These are phyloP conservation scores for Auricularia sp. DNA, from an alignment of 768 basidiomycete species.

Conservation along the genomic window DNA sequence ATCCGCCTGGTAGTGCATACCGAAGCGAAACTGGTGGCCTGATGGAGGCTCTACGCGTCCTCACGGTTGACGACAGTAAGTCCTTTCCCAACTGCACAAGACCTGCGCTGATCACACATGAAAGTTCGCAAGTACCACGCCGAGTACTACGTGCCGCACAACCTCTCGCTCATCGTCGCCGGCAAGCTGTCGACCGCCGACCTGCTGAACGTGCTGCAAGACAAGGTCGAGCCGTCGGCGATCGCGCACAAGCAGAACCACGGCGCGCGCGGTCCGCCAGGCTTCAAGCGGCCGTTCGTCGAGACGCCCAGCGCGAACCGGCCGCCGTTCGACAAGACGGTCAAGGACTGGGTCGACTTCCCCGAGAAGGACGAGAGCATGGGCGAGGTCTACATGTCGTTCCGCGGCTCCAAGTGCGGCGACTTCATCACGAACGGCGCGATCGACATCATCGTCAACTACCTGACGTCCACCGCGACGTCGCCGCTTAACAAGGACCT, in stretches of 20 bases:
- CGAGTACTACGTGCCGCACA: slow-evolving; percentile 89
- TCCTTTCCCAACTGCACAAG: background rate
- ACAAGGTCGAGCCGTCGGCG: slow-evolving; percentile 73
- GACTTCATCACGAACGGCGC: slow-evolving; percentile 28
- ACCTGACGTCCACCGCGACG: slow-evolving; percentile 76
- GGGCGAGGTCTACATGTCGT: slow-evolving; percentile 73
- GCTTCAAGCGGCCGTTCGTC: slow-evolving; percentile 91
- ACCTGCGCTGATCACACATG: background rate
- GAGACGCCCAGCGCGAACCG: slow-evolving; percentile 72
- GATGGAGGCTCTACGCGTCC: slow-evolving; percentile 78
- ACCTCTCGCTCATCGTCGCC: slow-evolving; percentile 77
- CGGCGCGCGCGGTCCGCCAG: slow-evolving; percentile 52
- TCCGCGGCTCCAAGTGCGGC: slow-evolving; percentile 70
- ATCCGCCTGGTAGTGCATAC: slow-evolving; percentile 77
- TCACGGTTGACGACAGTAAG: slow-evolving; percentile 83
- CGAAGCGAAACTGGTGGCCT: slow-evolving; percentile 95
- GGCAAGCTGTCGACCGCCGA: slow-evolving; percentile 75
- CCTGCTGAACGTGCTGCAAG: slow-evolving; percentile 72
- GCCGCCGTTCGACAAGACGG: slow-evolving; percentile 39
- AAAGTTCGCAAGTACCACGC: slow-evolving; percentile 82
- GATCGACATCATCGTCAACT: slow-evolving; percentile 73
- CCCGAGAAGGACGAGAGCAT: slow-evolving; percentile 94
- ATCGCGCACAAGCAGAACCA: slow-evolving; percentile 61
- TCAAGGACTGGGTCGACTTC: slow-evolving; percentile 70
- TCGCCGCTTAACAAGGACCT: slow-evolving; percentile 85